These are phyloP conservation scores for Arthrinium puccinioides DNA, from an alignment of 2,329 filamentous ascomycete genomes.

Conservation along the genomic window DNA sequence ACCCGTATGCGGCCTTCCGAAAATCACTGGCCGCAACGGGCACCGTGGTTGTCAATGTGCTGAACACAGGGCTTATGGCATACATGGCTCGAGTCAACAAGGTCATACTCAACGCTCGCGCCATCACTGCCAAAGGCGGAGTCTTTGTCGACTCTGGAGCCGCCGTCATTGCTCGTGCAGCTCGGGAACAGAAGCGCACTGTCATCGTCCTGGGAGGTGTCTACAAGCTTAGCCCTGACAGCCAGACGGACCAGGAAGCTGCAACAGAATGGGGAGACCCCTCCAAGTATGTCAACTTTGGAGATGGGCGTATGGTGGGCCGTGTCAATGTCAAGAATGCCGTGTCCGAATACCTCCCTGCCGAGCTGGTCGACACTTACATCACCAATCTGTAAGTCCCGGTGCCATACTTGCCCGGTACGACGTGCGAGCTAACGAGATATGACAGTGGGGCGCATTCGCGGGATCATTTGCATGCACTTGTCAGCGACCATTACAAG, in stretches of 20 bases:
- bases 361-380: constrained; percentile 70
- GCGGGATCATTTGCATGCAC: constrained; percentile 63
- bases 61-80: constrained; percentile 79
- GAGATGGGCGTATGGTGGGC: constrained; percentile 72
- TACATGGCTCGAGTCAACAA: constrained; percentile 96
- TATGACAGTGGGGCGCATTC: constrained; percentile 27
- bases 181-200: constrained; percentile 71
- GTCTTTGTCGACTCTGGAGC: constrained; percentile 81
- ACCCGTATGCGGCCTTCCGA: constrained; percentile 50
- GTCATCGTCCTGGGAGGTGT: constrained; percentile 87
- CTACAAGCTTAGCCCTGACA: constrained; percentile 89
- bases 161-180: constrained; percentile 74
- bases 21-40: constrained; percentile 74
- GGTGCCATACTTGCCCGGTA: constrained; percentile 14
- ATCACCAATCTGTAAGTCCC: constrained; percentile 81
- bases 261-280: constrained; percentile 84
- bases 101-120: constrained; percentile 82
- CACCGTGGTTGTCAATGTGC: constrained; percentile 75
- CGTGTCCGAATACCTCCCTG: constrained; percentile 73
- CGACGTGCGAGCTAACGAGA: neutral
- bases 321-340: constrained; percentile 73
- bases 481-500: constrained; percentile 71
- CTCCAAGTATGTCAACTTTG: constrained; percentile 66
- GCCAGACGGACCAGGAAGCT: constrained; percentile 73
- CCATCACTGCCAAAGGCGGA: constrained; percentile 81